Evolutionary conservation across 345 rosid species (phyloP).

Genomic region (Raphanus raphanistrum): DNA sequence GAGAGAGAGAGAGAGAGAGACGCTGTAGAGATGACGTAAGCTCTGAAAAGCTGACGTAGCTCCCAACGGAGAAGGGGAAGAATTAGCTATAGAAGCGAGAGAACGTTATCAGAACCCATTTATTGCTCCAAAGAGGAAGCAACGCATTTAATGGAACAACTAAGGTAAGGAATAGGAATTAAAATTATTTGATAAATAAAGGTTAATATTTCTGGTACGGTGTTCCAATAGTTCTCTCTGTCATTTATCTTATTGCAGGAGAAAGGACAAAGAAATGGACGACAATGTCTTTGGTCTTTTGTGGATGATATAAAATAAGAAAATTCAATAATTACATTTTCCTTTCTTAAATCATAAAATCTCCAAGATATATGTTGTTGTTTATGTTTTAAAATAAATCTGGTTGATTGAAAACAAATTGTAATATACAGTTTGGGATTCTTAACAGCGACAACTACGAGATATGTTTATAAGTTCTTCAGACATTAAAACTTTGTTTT

Average conservation of each 20-base stretch:
- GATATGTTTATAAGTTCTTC: not conserved
- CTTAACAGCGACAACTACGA: not conserved
- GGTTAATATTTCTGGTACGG: slow-evolving; percentile 16
- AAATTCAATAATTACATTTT: slow-evolving; percentile 1
- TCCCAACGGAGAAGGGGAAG: slow-evolving; percentile 22
- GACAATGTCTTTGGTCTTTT: slow-evolving; percentile 33
- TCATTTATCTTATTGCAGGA: slow-evolving; percentile 17
- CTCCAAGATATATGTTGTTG: slow-evolving; percentile 19
- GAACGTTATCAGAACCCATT: slow-evolving; percentile 25
- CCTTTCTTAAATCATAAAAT: not conserved
- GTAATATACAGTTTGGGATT: not conserved
- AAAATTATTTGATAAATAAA: not conserved
- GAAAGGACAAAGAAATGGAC: slow-evolving; percentile 30
- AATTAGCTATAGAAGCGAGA: slow-evolving; percentile 6
- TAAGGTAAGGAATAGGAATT: not conserved
- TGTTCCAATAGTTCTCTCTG: slow-evolving; percentile 11
- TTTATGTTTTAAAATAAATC: not conserved
- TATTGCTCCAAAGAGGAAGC: slow-evolving; percentile 3
- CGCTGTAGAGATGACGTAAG: slow-evolving; percentile 30
- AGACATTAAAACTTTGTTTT: not conserved
- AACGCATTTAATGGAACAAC: slow-evolving; percentile 7
- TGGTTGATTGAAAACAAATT: slow-evolving; percentile 1
- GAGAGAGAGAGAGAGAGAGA: not conserved
- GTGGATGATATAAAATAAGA: slow-evolving; percentile 24
- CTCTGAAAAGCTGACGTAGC: slow-evolving; percentile 5